phyloP scores from a whole-genome alignment of 345 rosid species.

The Firmiana major region DNA sequence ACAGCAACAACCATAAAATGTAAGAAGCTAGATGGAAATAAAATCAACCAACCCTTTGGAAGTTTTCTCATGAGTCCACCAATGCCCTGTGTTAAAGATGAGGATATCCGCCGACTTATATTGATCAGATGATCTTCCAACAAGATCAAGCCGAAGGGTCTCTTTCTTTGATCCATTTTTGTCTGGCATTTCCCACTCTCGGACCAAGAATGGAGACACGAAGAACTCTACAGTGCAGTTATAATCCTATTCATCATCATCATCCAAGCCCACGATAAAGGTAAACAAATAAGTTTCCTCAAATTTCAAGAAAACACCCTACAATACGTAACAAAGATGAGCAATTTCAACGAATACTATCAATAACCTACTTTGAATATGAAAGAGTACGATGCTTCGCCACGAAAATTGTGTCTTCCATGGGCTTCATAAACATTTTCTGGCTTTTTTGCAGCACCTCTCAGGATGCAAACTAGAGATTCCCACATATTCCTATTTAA shows the following conservation, averaged over 20 bases:
- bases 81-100: slow-evolving; percentile 91
- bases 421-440: slow-evolving; percentile 70
- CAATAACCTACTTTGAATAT: slow-evolving; percentile 60
- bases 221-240: slow-evolving; percentile 72
- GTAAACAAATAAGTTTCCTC: slow-evolving; percentile 5
- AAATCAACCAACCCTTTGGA: slow-evolving; percentile 58
- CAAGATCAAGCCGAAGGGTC: slow-evolving; percentile 84
- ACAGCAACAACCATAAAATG: not conserved
- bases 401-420: slow-evolving; percentile 70
- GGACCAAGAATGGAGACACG: slow-evolving; percentile 91
- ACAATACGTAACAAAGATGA: not conserved
- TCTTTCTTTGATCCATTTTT: slow-evolving; percentile 65
- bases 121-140: slow-evolving; percentile 62
- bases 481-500: slow-evolving; percentile 98
- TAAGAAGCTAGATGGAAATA: not conserved
- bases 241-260: slow-evolving; percentile 51
- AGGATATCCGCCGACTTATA: slow-evolving; percentile 73
- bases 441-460: slow-evolving; percentile 51
- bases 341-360: not conserved
- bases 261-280: not conserved
- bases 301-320: not conserved
- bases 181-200: slow-evolving; percentile 73
- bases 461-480: slow-evolving; percentile 82
- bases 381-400: slow-evolving; percentile 84
- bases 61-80: slow-evolving; percentile 99